Percentiles rank a stretch among this genome's conserved stretches.
Conservation (phyloP, 2,329 filamentous ascomycete genomes). For the Fonsecaea monophora region DNA sequence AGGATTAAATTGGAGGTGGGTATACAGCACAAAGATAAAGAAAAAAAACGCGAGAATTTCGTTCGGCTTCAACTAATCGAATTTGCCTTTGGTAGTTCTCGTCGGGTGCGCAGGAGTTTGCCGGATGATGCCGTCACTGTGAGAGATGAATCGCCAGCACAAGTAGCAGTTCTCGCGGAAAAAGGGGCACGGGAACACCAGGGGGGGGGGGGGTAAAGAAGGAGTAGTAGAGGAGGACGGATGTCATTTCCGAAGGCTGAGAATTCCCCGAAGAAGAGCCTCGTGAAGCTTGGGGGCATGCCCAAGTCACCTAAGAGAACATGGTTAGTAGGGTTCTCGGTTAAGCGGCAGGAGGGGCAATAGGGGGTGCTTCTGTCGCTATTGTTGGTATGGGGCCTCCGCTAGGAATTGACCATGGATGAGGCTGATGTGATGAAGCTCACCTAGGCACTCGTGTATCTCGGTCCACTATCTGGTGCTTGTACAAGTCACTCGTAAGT, state of each 20-base stretch:
- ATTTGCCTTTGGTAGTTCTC: neutral
- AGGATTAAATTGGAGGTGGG: conserved; percentile 12
- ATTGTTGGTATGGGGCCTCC: neutral
- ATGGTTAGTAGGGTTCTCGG: neutral
- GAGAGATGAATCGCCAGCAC: no score
- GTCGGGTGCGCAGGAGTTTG: neutral
- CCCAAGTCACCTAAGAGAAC: neutral
- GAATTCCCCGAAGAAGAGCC: neutral
- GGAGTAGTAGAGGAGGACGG: neutral
- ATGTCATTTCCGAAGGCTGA: neutral
- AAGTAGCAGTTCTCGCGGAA: no score
- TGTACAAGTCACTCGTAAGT: neutral
- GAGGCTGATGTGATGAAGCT: no score
- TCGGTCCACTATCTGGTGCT: neutral
- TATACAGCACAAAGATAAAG: neutral
- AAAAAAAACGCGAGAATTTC: neutral
- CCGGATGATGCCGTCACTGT: neutral
- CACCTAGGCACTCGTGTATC: neutral
- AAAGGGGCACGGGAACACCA: no score
- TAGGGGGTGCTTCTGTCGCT: neutral
- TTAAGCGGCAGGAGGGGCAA: neutral
- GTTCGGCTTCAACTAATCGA: neutral
- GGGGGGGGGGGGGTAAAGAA: neutral
- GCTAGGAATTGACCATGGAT: neutral
- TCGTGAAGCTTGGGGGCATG: neutral